Conservation (phyloP, 1,284 basidiomycete genomes). For the Ceratobasidium sp. region DNA sequence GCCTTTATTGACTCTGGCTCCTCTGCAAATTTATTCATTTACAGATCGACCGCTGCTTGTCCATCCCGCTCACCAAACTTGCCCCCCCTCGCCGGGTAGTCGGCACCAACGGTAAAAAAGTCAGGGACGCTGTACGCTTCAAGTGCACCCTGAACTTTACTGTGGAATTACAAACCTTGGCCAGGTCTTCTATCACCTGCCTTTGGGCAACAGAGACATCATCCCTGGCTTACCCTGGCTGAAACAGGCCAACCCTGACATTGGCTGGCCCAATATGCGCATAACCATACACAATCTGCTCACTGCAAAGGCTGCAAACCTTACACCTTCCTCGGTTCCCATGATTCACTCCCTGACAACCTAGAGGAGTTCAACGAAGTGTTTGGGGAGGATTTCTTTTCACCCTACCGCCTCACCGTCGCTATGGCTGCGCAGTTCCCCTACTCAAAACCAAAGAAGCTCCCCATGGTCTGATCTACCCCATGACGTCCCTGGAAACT, state of each 20-base stretch:
- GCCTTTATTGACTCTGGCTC: no score
- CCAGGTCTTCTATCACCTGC: background rate
- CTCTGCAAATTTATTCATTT: background rate
- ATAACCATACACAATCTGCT: background rate
- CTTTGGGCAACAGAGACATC: background rate
- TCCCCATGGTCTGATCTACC: no score
- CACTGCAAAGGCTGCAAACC: background rate
- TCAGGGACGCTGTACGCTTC: background rate
- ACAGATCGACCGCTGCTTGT: background rate
- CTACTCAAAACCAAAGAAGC: no score
- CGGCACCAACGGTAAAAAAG: background rate
- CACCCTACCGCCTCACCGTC: background rate
- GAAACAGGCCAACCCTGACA: background rate
- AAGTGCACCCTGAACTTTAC: background rate
- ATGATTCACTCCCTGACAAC: background rate
- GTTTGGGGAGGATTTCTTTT: no score
- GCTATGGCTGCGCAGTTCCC: background rate
- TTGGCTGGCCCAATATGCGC: background rate
- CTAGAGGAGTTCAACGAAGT: background rate
- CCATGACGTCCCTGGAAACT: no score
- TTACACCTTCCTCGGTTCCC: no score
- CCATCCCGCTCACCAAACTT: background rate
- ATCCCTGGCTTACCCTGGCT: background rate
- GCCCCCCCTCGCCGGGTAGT: background rate
- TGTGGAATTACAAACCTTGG: background rate